Evolutionary conservation across 2,329 filamentous ascomycete species (phyloP), one percentile per base, ranked within the genome.

Genomic region (Ophiostoma ips): DNA sequence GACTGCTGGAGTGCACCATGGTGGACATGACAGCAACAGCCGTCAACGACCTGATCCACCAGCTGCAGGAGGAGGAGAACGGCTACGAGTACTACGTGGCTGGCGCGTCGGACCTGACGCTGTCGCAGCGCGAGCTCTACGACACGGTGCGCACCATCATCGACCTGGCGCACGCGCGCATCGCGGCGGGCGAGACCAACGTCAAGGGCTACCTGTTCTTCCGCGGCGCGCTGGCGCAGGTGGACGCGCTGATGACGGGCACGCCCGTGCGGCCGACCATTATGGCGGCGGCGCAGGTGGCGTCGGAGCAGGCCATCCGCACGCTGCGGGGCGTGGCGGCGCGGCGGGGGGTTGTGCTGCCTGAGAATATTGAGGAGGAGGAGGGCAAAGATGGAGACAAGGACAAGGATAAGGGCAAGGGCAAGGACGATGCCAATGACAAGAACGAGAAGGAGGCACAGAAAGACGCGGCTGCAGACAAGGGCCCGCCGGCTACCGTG

Each of bases 61-160:
- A 57, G 54, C 52, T 57, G 53, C 47, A 51, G 33, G 55, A 57
- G 38, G 54, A n/a, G n/a, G n/a, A n/a, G n/a, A n/a, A n/a, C n/a
- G n/a, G n/a, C n/a, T n/a, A n/a, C n/a, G n/a, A 54, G 50, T 50
- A 41, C 16, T 44, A 31, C 31, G 49, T 51, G 30, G 45, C 53
- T 2, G 52, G 49, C n/a, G n/a, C n/a, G 10, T 15, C 49, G 9
- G 55, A 54, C 40, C 45, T 57, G 16, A 54, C 50, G 11, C 30
- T 55, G 34, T 50, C 53, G 28, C 55, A 57, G 36, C 52, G 52
- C 41, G 55, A 57, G 52, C 50, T 57, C 19, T 53, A 53, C 54
- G 53, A 53, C 16, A 47, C 49, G 3, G 48, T 53, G 18, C 40
- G 21, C 36, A 31, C 40, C 9, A 19, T 45, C 2, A 24, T 45